Evolutionary conservation across 768 basidiomycete genomes (phyloP), one percentile per base, ranked within the genome.

Genomic region (Boletus subcaerulescens): DNA sequence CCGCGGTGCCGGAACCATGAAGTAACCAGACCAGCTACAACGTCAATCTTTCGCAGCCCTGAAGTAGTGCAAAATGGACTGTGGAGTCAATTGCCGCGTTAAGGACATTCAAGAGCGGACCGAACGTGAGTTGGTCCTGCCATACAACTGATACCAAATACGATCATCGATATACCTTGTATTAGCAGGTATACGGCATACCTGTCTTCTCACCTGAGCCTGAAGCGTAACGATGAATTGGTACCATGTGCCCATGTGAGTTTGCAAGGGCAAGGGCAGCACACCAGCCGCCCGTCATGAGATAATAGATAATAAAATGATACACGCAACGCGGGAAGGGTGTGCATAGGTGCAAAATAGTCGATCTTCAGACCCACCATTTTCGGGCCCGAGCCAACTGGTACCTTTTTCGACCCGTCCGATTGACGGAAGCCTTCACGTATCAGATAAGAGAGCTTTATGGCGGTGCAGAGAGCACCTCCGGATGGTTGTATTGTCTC

Each of bases 151-250:
- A 65, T 58, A 44, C 66, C 50, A 57, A 53, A 63, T 68, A 51
- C 5, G 57, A 50, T 2, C 52, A 53, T 55, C 44, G 35, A 66
- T 66, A 68, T 68, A 45, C 22, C 65, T 60, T 52, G 54, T 68
- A 65, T 60, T 60, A 32, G 66, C 35, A 58, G 52, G 22, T 24
- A 24, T 63, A 66, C 65, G 63, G 63, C 65, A 66, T 60, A 1
- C 12, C 8, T 26, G 22, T 47, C 46, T 50, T 66, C 55, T 58
- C 63, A 48, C 40, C 53, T 43, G n/a, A 45, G 18, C 41, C 47
- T 45, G 52, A 45, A 48, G 45, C 46, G 38, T 35, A 29, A 50
- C 20, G 48, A 18, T 20, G n/a, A 29, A 13, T 61, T 50, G 20
- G 52, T 35, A 35, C 39, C 15, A 31, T 12, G 22, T 35, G 32